phyloP scores from a whole-genome alignment of 371 early-diverging fungal species.

The Rhizopus sp. region DNA sequence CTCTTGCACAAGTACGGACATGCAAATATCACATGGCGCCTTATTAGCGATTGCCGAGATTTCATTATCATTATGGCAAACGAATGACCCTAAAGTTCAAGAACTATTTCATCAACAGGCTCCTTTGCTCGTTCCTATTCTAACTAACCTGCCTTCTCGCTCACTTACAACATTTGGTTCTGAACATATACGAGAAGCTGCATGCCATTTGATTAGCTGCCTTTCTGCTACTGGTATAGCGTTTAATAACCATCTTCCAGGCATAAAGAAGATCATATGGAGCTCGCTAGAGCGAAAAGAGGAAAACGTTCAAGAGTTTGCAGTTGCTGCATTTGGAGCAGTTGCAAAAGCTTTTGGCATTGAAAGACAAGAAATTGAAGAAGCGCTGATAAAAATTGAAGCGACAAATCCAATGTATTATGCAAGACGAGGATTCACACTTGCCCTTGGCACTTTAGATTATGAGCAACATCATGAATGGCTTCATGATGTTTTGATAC shows the following conservation, averaged over 20 bases:
- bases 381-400: slow-evolving; percentile 32
- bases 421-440: slow-evolving; percentile 65
- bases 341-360: slow-evolving; percentile 49
- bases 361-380: slow-evolving; percentile 25
- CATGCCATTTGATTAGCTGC: slow-evolving; percentile 57
- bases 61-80: slow-evolving; percentile 54
- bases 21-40: slow-evolving; percentile 78
- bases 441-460: slow-evolving; percentile 67
- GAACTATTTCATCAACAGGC: slow-evolving; percentile 5
- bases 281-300: slow-evolving; percentile 70
- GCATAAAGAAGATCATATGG: slow-evolving; percentile 57
- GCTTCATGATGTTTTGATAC: slow-evolving; percentile 28
- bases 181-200: slow-evolving; percentile 61
- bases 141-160: slow-evolving; percentile 47
- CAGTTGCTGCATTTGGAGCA: slow-evolving; percentile 60
- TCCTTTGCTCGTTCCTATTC: slow-evolving; percentile 28
- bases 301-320: slow-evolving; percentile 66
- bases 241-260: slow-evolving; percentile 12
- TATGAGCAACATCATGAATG: slow-evolving; percentile 23
- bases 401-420: slow-evolving; percentile 40
- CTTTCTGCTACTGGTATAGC: slow-evolving; percentile 48
- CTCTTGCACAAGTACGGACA: slow-evolving; percentile 56
- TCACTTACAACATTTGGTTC: slow-evolving; percentile 72
- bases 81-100: slow-evolving; percentile 1
- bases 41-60: slow-evolving; percentile 74